These are phyloP conservation scores for Syzygium jambos DNA, from an alignment of 345 rosid genomes.

Conservation along the genomic window DNA sequence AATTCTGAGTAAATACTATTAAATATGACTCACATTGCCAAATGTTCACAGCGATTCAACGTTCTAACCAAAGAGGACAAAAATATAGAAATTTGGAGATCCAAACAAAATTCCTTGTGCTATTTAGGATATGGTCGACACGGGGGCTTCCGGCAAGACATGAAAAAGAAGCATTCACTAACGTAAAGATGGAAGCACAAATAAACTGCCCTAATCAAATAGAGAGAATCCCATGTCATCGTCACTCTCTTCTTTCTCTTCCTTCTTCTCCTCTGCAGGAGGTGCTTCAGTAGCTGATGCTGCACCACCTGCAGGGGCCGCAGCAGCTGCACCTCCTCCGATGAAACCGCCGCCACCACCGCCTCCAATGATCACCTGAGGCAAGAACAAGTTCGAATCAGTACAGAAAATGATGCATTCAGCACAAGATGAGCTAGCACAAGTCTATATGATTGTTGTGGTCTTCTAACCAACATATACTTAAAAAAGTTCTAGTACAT, in stretches of 20 bases:
- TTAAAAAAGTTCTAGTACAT: not conserved
- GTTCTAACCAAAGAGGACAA: too few relatives aligned
- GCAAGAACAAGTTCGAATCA: not conserved
- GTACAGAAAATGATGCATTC: not conserved
- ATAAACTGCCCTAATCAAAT: conserved; percentile 30
- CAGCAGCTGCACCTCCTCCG: conserved; percentile 36
- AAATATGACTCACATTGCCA: too few relatives aligned
- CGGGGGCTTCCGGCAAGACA: not conserved
- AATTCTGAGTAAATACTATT: too few relatives aligned
- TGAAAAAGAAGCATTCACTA: not conserved
- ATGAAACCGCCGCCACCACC: conserved; percentile 40
- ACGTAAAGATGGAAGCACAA: not conserved
- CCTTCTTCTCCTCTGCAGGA: conserved; percentile 50
- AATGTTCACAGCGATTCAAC: too few relatives aligned
- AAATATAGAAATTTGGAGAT: too few relatives aligned
- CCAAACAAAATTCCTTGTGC: too few relatives aligned
- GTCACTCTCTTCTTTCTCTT: conserved; percentile 55
- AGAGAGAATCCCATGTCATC: conserved; percentile 67
- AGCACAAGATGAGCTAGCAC: not conserved
- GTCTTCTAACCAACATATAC: not conserved
- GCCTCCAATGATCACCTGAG: conserved; percentile 45
- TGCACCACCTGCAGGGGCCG: conserved; percentile 30
- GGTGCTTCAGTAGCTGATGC: conserved; percentile 39
- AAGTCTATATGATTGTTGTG: not conserved
- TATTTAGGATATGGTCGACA: too few relatives aligned